Conservation (phyloP, 1,284 basidiomycete genomes). For the Sporisorium reilianum region DNA sequence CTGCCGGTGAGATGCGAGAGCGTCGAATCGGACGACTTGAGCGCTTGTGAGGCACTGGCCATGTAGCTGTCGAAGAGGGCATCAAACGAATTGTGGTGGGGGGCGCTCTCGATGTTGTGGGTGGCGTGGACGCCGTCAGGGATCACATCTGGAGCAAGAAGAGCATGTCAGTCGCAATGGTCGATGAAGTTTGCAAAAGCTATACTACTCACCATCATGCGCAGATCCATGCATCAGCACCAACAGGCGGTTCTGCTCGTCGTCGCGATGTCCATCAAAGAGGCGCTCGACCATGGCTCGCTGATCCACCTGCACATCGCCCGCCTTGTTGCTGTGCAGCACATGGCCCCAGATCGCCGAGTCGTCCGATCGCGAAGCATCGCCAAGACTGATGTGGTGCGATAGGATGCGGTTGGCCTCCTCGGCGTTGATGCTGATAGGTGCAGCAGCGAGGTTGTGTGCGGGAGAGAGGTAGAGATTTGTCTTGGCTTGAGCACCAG, state of each 20-base stretch:
- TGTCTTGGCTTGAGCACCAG: conserved; percentile 27
- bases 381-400: conserved; percentile 33
- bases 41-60: conserved; percentile 21
- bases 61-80: conserved; percentile 50
- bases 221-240: conserved; percentile 47
- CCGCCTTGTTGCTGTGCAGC: conserved; percentile 7
- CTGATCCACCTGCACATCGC: conserved; percentile 26
- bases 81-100: conserved; percentile 41
- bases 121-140: conserved; percentile 35
- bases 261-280: conserved; percentile 40
- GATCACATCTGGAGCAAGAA: conserved; percentile 29
- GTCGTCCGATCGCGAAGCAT: conserved; percentile 7
- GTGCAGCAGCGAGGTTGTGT: conserved; percentile 21
- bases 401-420: conserved; percentile 47
- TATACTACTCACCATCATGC: conserved; percentile 28
- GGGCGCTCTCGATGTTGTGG: conserved; percentile 36
- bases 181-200: neutral
- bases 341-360: conserved; percentile 41
- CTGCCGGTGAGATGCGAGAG: conserved; percentile 36
- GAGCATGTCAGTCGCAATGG: neutral
- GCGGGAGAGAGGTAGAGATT: conserved; percentile 49
- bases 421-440: conserved; percentile 28
- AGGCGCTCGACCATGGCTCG: conserved; percentile 36
- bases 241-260: conserved; percentile 42
- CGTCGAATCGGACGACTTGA: conserved; percentile 33